These are phyloP conservation scores for Paulinella micropora DNA, from an alignment of 78 protist species.

Conservation along the genomic window DNA sequence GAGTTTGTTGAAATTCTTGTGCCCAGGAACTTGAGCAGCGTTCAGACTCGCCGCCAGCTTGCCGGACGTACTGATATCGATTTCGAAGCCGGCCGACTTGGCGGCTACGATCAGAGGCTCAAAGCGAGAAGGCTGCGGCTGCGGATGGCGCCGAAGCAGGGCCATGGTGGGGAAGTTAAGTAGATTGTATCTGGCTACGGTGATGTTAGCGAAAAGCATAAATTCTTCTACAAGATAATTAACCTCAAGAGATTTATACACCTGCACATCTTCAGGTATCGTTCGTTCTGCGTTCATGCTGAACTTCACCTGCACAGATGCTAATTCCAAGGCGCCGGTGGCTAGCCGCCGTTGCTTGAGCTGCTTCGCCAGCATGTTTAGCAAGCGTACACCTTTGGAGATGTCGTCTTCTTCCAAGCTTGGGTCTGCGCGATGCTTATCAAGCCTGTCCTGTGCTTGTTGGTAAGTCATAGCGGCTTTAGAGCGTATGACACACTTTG, in stretches of 20 bases:
- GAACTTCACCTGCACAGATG: not conserved
- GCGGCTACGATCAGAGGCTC: conserved; percentile 10
- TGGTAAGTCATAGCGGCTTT: conserved; percentile 59
- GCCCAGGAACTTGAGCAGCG: too few species aligned
- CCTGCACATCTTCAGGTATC: too few species aligned
- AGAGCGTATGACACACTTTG: conserved; percentile 71
- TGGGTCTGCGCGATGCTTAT: too few species aligned
- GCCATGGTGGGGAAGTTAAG: not conserved
- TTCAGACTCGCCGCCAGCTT: conserved; percentile 51
- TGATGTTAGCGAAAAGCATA: conserved; percentile 84
- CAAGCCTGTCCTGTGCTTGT: conserved; percentile 44
- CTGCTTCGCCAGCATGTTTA: conserved; percentile 35
- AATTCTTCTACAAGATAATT: conserved; percentile 55
- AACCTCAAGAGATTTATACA: not conserved
- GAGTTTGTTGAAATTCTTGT: conserved; percentile 56
- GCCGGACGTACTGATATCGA: conserved; percentile 21
- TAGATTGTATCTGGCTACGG: conserved; percentile 46
- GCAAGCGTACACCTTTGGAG: not conserved
- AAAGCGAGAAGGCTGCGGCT: conserved; percentile 13
- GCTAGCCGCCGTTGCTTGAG: conserved; percentile 46
- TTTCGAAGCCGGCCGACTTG: conserved; percentile 17
- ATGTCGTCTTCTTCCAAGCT: not conserved
- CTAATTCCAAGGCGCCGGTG: conserved; percentile 43
- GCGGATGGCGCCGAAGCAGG: conserved; percentile 30
- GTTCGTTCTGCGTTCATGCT: not conserved